Conservation (phyloP, 139 green algal genomes). For the Chlorella vulgaris region DNA sequence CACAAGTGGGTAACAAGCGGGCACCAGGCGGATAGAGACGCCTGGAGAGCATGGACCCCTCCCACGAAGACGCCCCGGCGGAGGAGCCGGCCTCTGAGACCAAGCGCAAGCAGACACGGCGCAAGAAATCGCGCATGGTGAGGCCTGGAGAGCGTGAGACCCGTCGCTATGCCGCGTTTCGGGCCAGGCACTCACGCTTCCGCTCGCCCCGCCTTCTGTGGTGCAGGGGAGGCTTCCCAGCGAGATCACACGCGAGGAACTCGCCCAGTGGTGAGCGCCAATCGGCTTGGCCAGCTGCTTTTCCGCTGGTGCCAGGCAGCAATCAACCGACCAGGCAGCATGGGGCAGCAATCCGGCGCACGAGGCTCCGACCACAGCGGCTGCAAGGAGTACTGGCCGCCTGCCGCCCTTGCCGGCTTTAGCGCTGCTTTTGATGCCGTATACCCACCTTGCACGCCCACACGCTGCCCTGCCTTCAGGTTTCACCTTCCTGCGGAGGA, state of each 20-base stretch:
- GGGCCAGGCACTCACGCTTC: neutral
- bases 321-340: no score
- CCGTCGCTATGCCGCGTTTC: neutral
- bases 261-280: conserved; percentile 19
- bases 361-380: no score
- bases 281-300: no score
- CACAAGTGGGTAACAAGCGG: no score
- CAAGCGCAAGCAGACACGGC: neutral
- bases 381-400: neutral
- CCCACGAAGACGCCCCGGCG: no score
- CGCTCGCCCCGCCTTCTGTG: neutral
- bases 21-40: no score
- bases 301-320: no score
- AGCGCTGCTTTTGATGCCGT: neutral
- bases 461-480: neutral
- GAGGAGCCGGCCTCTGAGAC: neutral
- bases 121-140: conserved; percentile 19
- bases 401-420: neutral
- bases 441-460: neutral
- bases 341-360: no score
- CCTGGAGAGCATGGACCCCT: no score
- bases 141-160: neutral
- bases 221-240: conserved; percentile 6
- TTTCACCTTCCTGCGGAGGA: conserved; percentile 40
- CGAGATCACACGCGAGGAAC: conserved; percentile 23